A percentile compares a stretch with the other conserved stretches of the same genome.
Evolutionary conservation across 208 protist genomes (phyloP).

Genomic region (Angomonas deanei): DNA sequence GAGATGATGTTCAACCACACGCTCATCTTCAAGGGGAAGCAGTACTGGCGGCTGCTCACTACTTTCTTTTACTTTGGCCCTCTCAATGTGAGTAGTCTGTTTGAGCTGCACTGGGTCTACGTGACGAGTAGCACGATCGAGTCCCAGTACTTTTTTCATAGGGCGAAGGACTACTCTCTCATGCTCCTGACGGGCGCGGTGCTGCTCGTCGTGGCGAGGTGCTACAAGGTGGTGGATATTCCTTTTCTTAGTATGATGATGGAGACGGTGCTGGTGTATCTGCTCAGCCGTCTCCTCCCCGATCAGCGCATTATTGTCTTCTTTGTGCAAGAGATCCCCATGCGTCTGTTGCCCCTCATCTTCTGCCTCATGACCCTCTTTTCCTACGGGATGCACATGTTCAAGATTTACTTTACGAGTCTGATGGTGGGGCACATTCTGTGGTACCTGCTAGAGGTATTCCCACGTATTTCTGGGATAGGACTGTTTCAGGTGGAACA

Average conservation of each 20-base stretch:
- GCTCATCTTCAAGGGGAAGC: constrained; percentile 62
- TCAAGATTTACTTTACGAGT: constrained; percentile 36
- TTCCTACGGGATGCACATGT: constrained; percentile 14
- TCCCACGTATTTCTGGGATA: constrained; percentile 77
- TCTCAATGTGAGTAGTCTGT: constrained; percentile 40
- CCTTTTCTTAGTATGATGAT: constrained; percentile 54
- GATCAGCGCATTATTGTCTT: constrained; percentile 53
- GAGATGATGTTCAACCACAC: constrained; percentile 66
- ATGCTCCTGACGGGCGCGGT: constrained; percentile 35
- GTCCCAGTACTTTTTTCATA: constrained; percentile 57
- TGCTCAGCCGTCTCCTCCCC: constrained; percentile 56
- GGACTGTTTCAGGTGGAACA: constrained; percentile 48
- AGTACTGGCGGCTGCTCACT: constrained; percentile 81
- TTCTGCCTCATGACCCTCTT: constrained; percentile 32
- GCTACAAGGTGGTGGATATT: constrained; percentile 32
- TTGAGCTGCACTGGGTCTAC: constrained; percentile 67
- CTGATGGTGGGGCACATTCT: constrained; percentile 63
- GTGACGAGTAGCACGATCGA: constrained; percentile 58
- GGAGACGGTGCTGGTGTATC: constrained; percentile 58
- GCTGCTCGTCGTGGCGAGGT: constrained; percentile 47
- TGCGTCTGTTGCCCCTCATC: constrained; percentile 51
- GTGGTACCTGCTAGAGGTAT: constrained; percentile 82
- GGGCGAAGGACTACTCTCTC: constrained; percentile 61
- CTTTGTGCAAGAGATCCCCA: constrained; percentile 39
- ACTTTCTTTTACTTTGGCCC: constrained; percentile 68